Evolutionary conservation across 2,329 filamentous ascomycete genomes (phyloP), one percentile per base, ranked within the genome.

Genomic region (Teratosphaeria pseudoeucalypti): DNA sequence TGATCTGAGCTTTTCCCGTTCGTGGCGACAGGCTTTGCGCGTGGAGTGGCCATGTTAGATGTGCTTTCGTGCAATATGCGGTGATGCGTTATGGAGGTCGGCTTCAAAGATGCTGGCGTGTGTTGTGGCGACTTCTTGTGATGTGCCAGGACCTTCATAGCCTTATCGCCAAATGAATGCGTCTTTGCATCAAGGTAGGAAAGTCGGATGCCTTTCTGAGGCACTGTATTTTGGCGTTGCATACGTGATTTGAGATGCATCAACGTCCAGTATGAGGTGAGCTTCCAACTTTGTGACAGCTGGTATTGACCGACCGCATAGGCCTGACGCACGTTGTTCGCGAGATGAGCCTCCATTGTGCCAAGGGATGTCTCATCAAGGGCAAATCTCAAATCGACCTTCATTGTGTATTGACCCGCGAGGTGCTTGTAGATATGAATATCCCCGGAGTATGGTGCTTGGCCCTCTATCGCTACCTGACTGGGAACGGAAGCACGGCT

Each of bases 251-350:
- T 58, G 39, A 62, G 55, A 34, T 63, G 58, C 12, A n/a, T 32
- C 23, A 54, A 10, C 12, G 54, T 34, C 29, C 78, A 76, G 58
- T 77, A 75, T 58, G 78, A 79, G 37, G 84, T 70, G 26, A 85
- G 77, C 58, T 77, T 78, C 83, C 83, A 86, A 23, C 81, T 82
- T 63, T 85, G 80, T 34, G 83, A 80, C 54, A 82, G 72, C 58
- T 79, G 76, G 63, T 58, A 58, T 16, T 54, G 37, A 14, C 60
- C 60, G 37, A 77, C 76, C 59, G 75, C 72, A 62, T 82, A 76
- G 29, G 81, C 81, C 63, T 79, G 76, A 54, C 76, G 72, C 5
- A 80, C 80, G 69, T 85, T 85, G 12, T 32, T 14, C 12, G 59
- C 32, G 29, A 66, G 32, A 2, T 55, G 32, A 6, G 37, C 37